Conservation (phyloP, 352 stramenopile genomes). For the Phytophthora ohioensis region DNA sequence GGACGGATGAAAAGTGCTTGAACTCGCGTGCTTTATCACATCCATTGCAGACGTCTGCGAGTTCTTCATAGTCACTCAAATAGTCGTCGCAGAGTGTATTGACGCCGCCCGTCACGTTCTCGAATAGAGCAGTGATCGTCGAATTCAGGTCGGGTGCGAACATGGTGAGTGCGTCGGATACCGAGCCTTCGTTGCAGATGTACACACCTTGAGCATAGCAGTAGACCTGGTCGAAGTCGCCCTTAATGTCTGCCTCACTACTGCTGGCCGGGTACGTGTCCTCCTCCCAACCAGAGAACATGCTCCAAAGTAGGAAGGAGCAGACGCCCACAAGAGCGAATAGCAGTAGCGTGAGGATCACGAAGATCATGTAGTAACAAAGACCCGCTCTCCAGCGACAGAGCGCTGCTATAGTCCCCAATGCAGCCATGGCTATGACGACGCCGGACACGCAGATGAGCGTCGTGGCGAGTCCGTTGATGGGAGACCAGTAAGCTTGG, state of each 20-base stretch:
- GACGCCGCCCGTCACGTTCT: conserved; percentile 57
- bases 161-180: conserved; percentile 55
- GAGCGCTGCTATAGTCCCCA: conserved; percentile 61
- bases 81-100: conserved; percentile 66
- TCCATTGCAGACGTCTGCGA: conserved; percentile 61
- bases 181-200: conserved; percentile 66
- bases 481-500: conserved; percentile 52
- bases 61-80: conserved; percentile 38
- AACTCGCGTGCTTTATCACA: conserved; percentile 66
- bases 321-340: conserved; percentile 58
- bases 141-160: conserved; percentile 53
- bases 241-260: conserved; percentile 53
- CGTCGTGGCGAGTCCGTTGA: conserved; percentile 50
- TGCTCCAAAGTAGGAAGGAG: conserved; percentile 57
- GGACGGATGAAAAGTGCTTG: conserved; percentile 65
- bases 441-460: conserved; percentile 59
- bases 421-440: conserved; percentile 59
- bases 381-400: conserved; percentile 64
- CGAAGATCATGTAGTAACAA: conserved; percentile 60
- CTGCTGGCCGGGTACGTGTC: conserved; percentile 53
- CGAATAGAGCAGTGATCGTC: conserved; percentile 39
- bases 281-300: conserved; percentile 52
- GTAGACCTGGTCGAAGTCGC: conserved; percentile 69
- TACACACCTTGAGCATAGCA: conserved; percentile 78
- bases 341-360: conserved; percentile 58